Conservation (phyloP, 2,329 filamentous ascomycete genomes). For the Phialophora expanda region DNA sequence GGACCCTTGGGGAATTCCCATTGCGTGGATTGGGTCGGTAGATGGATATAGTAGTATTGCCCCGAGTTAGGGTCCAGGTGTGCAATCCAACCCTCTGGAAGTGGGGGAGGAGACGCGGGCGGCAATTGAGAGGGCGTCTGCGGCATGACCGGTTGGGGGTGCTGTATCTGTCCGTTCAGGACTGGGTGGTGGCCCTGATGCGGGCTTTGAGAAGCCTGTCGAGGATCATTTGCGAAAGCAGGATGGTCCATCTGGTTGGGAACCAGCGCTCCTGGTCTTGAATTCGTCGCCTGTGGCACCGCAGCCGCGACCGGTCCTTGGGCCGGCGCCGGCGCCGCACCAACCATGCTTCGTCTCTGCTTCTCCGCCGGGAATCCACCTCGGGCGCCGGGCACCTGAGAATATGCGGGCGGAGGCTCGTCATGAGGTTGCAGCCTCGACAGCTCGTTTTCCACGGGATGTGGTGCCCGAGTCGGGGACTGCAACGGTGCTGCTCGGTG, state of each 20-base stretch:
- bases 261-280: conserved; percentile 40
- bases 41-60: conserved; percentile 98
- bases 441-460: conserved; percentile 83
- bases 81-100: conserved; percentile 98
- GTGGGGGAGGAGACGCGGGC: conserved; percentile 83
- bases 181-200: conserved; percentile 41
- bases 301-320: conserved; percentile 29
- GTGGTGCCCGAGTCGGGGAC: conserved; percentile 57
- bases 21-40: conserved; percentile 92
- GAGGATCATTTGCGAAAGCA: conserved; percentile 85
- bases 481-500: conserved; percentile 42
- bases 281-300: conserved; percentile 32
- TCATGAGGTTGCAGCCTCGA: conserved; percentile 74
- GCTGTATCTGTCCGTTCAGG: conserved; percentile 32
- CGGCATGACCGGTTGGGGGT: conserved; percentile 27
- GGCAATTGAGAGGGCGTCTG: conserved; percentile 54
- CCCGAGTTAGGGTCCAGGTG: conserved; percentile 94
- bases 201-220: conserved; percentile 49
- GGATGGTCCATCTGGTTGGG: conserved; percentile 68
- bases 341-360: conserved; percentile 55
- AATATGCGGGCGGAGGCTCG: conserved; percentile 86
- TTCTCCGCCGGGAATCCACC: conserved; percentile 77
- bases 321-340: conserved; percentile 34
- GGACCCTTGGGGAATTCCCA: conserved; percentile 99
- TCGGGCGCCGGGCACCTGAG: conserved; percentile 66